Percentiles rank a stretch among this genome's conserved stretches.
Evolutionary conservation across 345 rosid genomes (phyloP).

Genomic region (Boechera divaricarpa): DNA sequence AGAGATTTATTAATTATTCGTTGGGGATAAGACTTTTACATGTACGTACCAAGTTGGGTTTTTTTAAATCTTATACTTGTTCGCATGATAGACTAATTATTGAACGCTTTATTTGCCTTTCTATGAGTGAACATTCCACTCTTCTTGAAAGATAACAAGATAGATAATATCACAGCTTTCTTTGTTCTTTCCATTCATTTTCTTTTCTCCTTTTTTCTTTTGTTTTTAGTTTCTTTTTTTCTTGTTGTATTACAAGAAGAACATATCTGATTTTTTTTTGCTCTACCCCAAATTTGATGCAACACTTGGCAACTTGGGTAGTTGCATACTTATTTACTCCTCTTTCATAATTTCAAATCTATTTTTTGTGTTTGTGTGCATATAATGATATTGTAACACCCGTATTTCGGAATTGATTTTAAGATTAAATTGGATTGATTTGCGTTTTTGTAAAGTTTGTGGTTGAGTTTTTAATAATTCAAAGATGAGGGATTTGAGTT

Average conservation of each 20-base stretch:
- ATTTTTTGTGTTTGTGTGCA: neutral
- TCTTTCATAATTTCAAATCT: neutral
- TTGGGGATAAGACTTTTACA: constrained; percentile 27
- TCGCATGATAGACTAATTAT: constrained; percentile 43
- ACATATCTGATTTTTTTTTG: constrained; percentile 7
- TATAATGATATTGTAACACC: neutral
- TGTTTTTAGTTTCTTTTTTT: neutral
- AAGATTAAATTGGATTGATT: too few species aligned
- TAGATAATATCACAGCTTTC: constrained; percentile 38
- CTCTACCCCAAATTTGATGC: constrained; percentile 26
- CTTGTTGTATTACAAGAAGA: constrained; percentile 12
- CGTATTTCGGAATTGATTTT: too few species aligned
- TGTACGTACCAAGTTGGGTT: constrained; percentile 23
- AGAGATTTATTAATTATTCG: neutral
- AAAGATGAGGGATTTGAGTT: too few species aligned
- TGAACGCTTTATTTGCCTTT: constrained; percentile 39
- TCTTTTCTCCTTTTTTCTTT: neutral
- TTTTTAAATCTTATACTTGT: constrained; percentile 1
- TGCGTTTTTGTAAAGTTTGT: too few species aligned
- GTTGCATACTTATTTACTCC: constrained; percentile 19
- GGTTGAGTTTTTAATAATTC: too few species aligned
- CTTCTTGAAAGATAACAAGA: constrained; percentile 38
- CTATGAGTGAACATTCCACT: constrained; percentile 42
- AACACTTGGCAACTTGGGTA: constrained; percentile 39
- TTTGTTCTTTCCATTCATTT: constrained; percentile 27